Conservation (phyloP, 2,329 filamentous ascomycete genomes). For the Ilyonectria sp. region DNA sequence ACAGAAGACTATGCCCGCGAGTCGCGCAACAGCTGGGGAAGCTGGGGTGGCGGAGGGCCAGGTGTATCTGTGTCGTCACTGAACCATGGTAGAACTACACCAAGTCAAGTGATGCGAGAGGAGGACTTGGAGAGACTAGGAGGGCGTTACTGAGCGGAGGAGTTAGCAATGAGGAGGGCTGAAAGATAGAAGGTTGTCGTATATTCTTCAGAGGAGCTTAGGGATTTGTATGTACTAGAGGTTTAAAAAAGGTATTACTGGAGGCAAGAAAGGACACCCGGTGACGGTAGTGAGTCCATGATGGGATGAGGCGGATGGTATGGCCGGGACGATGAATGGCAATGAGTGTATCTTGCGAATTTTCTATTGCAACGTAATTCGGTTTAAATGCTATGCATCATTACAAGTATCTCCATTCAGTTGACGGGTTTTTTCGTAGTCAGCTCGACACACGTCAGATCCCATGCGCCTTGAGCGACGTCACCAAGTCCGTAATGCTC, state of each 20-base stretch:
- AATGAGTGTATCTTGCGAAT: conserved; percentile 15
- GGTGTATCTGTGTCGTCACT: conserved; percentile 21
- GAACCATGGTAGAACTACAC: conserved; percentile 14
- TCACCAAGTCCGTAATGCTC: conserved; percentile 74
- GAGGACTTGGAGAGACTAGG: conserved; percentile 48
- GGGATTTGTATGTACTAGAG: not conserved
- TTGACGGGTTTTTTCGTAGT: not conserved
- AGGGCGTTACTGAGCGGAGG: conserved; percentile 42
- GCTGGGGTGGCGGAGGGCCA: conserved; percentile 43
- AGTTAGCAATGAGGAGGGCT: not conserved
- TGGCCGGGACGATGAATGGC: conserved; percentile 12
- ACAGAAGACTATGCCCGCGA: conserved; percentile 52
- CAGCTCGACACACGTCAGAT: conserved; percentile 34
- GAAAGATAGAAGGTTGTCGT: conserved; percentile 1
- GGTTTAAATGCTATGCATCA: not conserved
- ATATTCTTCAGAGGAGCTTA: not conserved
- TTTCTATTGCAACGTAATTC: conserved; percentile 22
- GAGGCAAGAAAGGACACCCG: not conserved
- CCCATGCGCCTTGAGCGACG: conserved; percentile 69
- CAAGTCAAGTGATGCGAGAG: conserved; percentile 40
- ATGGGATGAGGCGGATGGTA: conserved; percentile 12
- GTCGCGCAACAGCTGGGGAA: conserved; percentile 52
- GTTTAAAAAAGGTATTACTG: not conserved
- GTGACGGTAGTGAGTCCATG: conserved; percentile 12
- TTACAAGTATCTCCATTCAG: not conserved